These are phyloP conservation scores for Exophiala dermatitidis DNA, from an alignment of 2,329 filamentous ascomycete species.

Conservation along the genomic window DNA sequence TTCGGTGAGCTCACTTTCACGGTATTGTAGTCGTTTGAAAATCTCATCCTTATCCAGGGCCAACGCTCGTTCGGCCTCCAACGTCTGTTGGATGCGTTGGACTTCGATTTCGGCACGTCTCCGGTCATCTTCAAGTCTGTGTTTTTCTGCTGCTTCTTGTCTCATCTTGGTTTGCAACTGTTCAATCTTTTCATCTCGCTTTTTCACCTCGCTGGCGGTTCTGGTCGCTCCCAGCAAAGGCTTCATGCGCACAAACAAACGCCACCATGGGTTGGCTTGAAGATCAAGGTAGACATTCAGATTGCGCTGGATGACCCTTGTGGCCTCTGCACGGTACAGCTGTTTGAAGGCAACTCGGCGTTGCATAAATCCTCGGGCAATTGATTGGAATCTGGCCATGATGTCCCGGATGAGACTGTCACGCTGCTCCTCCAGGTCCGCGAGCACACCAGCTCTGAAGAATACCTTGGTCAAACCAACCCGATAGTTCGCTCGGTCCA, in stretches of 20 bases:
- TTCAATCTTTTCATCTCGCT: constrained; percentile 86
- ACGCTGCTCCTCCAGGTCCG: constrained; percentile 91
- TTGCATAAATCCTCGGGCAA: constrained; percentile 83
- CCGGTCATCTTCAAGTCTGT: constrained; percentile 82
- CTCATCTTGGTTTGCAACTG: constrained; percentile 78
- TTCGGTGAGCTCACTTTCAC: constrained; percentile 87
- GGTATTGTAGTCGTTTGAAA: constrained; percentile 85
- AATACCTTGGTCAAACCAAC: constrained; percentile 97
- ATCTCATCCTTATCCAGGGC: constrained; percentile 98
- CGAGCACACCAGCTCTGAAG: constrained; percentile 90
- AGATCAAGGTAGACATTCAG: constrained; percentile 87
- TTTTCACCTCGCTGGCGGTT: constrained; percentile 89
- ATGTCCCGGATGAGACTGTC: constrained; percentile 90
- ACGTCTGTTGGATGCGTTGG: constrained; percentile 79
- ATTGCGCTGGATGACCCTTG: constrained; percentile 88
- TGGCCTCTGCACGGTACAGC: constrained; percentile 88
- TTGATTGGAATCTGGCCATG: constrained; percentile 85
- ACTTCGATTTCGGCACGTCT: constrained; percentile 81
- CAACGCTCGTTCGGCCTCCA: constrained; percentile 92
- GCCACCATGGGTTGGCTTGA: constrained; percentile 95
- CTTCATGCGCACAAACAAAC: constrained; percentile 88
- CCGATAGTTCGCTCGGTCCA: constrained; percentile 81
- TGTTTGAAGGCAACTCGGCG: constrained; percentile 85
- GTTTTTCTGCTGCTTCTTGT: constrained; percentile 64
- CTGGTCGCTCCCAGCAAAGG: constrained; percentile 86